These are phyloP conservation scores for Sequoiadendron giganteum DNA, from an alignment of 75 land plant species.

Conservation along the genomic window DNA sequence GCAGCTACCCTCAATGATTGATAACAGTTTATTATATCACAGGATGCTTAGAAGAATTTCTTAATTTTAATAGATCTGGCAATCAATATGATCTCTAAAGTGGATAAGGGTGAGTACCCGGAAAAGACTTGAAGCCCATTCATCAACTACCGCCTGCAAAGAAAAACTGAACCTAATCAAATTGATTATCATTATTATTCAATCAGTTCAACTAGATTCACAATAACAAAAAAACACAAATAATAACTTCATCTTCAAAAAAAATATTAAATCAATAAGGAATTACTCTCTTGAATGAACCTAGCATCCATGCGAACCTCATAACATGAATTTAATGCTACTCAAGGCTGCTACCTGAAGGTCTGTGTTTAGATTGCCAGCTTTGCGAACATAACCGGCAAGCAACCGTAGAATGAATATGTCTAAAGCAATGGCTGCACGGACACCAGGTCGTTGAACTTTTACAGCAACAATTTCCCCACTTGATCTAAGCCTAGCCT, in stretches of 20 bases:
- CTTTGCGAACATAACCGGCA: constrained; percentile 50
- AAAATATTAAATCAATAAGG: not conserved
- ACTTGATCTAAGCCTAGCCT: constrained; percentile 73
- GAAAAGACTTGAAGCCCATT: constrained; percentile 97
- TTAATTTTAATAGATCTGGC: not conserved
- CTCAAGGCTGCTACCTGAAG: constrained; percentile 56
- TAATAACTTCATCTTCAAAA: not conserved
- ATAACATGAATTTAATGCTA: not conserved
- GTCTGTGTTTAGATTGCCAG: constrained; percentile 85
- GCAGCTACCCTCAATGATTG: not conserved
- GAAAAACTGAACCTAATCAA: not conserved
- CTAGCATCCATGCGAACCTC: no score
- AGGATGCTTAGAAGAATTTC: not conserved
- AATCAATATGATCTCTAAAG: constrained; percentile 1
- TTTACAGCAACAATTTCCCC: constrained; percentile 91
- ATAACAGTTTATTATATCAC: not conserved
- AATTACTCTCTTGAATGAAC: constrained; percentile 2
- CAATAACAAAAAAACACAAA: not conserved
- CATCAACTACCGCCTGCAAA: constrained; percentile 89
- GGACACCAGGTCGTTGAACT: constrained; percentile 97
- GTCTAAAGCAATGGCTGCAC: constrained; percentile 89
- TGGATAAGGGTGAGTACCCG: constrained; percentile 41
- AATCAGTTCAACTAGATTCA: not conserved
- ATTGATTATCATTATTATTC: not conserved
- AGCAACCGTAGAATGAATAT: constrained; percentile 68